Conservation (phyloP, 352 stramenopile genomes). For the Pythium apleroticum region DNA sequence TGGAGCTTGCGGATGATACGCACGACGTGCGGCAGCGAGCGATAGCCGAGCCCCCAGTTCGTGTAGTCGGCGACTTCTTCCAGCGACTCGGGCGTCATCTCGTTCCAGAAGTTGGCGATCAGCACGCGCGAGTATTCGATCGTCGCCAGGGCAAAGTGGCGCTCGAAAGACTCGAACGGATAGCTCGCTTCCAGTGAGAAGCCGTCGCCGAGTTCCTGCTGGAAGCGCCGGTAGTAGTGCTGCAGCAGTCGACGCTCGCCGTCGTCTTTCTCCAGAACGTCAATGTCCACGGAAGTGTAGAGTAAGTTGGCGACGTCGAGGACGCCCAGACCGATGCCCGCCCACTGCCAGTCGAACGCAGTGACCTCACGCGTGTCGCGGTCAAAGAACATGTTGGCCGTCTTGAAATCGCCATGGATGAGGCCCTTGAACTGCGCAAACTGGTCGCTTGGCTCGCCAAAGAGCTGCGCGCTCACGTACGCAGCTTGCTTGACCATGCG, state of each 20-base stretch:
- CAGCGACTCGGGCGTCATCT: conserved; percentile 49
- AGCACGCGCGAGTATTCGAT: conserved; percentile 69
- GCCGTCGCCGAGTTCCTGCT: conserved; percentile 17
- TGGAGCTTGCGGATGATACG: conserved; percentile 57
- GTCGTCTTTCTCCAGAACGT: conserved; percentile 38
- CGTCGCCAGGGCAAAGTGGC: conserved; percentile 57
- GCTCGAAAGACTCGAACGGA: conserved; percentile 48
- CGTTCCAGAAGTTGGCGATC: conserved; percentile 62
- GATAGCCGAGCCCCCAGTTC: conserved; percentile 75
- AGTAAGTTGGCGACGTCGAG: conserved; percentile 70
- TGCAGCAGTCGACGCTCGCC: conserved; percentile 32
- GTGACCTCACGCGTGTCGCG: conserved; percentile 38
- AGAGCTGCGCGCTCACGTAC: conserved; percentile 52
- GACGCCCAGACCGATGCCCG: conserved; percentile 51
- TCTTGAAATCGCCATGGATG: conserved; percentile 75
- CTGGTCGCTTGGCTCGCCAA: conserved; percentile 23
- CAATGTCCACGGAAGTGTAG: conserved; percentile 63
- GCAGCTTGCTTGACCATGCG: conserved; percentile 47
- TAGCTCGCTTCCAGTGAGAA: conserved; percentile 27
- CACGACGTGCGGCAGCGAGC: conserved; percentile 59
- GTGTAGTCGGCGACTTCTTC: conserved; percentile 37
- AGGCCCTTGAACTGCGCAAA: conserved; percentile 37
- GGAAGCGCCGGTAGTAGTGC: conserved; percentile 56
- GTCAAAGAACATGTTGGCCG: conserved; percentile 70
- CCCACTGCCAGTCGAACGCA: conserved; percentile 80